A percentile compares a stretch with the other conserved stretches of the same genome.
These are phyloP conservation scores for Trichothecium roseum DNA, from an alignment of 2,329 filamentous ascomycete species.

Conservation along the genomic window DNA sequence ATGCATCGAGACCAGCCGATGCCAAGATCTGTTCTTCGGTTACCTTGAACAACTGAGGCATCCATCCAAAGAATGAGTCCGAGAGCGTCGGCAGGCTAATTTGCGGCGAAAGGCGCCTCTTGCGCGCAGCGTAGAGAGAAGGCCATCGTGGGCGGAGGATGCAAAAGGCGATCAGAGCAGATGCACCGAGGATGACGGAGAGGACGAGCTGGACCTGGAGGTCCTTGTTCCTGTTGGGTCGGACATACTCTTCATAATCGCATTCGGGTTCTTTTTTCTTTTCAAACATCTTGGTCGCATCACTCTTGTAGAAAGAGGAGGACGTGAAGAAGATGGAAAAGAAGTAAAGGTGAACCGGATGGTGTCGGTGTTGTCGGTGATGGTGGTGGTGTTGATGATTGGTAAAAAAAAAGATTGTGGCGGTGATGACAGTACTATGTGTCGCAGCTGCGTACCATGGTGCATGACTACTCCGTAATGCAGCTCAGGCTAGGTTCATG, in stretches of 20 bases:
- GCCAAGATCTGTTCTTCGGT: slow-evolving; percentile 82
- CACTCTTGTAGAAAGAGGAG: no score
- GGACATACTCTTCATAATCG: slow-evolving; percentile 11
- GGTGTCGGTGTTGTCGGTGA: no score
- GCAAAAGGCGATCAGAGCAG: slow-evolving; percentile 68
- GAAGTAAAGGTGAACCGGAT: no score
- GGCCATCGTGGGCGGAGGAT: slow-evolving; percentile 86
- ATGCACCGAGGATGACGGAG: slow-evolving; percentile 58
- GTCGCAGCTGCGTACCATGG: no score
- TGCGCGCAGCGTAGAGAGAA: slow-evolving; percentile 78
- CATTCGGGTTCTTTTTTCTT: slow-evolving; percentile 6
- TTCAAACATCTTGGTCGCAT: no score
- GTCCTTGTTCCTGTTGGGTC: slow-evolving; percentile 25
- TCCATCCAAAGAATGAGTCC: slow-evolving; percentile 85
- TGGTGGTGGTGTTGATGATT: no score
- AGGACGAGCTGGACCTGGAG: slow-evolving; percentile 58
- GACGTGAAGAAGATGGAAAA: no score
- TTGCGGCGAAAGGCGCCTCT: slow-evolving; percentile 54
- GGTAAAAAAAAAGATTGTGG: no score
- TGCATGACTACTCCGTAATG: no score
- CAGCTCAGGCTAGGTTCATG: no score
- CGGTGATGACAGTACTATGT: no score
- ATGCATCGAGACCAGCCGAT: slow-evolving; percentile 88
- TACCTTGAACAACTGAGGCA: slow-evolving; percentile 72
- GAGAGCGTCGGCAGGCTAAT: slow-evolving; percentile 66